Conservation (phyloP, 106 monocot genomes). For the Dendrobium huoshanense region DNA sequence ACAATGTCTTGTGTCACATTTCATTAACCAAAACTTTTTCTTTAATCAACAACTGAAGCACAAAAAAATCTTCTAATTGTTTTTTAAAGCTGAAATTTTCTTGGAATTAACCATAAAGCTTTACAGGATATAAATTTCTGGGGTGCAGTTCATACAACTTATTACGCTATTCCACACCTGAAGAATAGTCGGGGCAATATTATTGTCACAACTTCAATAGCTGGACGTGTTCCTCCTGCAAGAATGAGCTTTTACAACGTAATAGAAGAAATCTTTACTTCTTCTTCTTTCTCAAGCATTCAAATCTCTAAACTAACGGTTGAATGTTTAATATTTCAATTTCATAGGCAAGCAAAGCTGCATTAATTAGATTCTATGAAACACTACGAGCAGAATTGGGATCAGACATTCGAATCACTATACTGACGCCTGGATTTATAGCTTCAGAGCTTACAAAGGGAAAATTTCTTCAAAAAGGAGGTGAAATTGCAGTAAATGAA, state of each 20-base stretch:
- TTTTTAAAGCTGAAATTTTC: background rate
- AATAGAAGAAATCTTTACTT: background rate
- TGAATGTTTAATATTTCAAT: background rate
- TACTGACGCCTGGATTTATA: constrained; percentile 56
- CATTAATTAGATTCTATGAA: constrained; percentile 68
- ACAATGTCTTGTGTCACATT: too few relatives aligned
- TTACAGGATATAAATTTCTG: constrained; percentile 83
- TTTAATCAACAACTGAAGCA: background rate
- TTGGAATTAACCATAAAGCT: constrained; percentile 10
- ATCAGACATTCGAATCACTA: constrained; percentile 43
- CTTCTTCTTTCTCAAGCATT: background rate
- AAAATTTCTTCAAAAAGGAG: constrained; percentile 52
- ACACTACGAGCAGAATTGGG: constrained; percentile 65
- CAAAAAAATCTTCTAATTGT: background rate
- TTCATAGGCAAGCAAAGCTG: constrained; percentile 77
- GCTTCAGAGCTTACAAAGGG: constrained; percentile 74
- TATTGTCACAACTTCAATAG: constrained; percentile 46
- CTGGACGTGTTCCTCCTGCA: constrained; percentile 47
- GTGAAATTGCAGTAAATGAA: constrained; percentile 29
- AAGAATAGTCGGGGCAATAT: constrained; percentile 60
- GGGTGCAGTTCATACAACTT: constrained; percentile 72
- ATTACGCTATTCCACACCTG: constrained; percentile 68
- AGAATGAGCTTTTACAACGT: constrained; percentile 80
- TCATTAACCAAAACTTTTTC: too few relatives aligned
- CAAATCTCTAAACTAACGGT: background rate